Evolutionary conservation across 1,284 basidiomycete genomes (phyloP).

Genomic region (Rhodotorula sp.): DNA sequence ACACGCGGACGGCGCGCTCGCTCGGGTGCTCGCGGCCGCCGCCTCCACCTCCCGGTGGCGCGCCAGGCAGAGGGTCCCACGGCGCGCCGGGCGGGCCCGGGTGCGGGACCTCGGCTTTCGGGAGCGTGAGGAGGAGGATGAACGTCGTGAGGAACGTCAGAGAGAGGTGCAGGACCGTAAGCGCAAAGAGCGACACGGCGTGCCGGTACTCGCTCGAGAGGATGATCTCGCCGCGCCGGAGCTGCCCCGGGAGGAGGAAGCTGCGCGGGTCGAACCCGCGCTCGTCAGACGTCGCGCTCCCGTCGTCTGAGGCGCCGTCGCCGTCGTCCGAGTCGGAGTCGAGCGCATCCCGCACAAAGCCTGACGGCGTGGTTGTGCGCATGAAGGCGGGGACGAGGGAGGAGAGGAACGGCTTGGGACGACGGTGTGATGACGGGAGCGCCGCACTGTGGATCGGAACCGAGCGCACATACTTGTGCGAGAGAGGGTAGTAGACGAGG

Average conservation of each 20-base stretch:
- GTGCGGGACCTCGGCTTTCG: slow-evolving; percentile 18
- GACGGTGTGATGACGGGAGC: slow-evolving; percentile 30
- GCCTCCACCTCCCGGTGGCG: slow-evolving; percentile 1
- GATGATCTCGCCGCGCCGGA: slow-evolving; percentile 35
- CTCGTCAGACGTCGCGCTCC: not conserved
- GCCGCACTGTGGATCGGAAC: slow-evolving; percentile 24
- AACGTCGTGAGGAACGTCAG: slow-evolving; percentile 42
- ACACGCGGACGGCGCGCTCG: slow-evolving; percentile 46
- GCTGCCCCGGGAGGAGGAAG: slow-evolving; percentile 40
- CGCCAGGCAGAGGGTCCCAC: slow-evolving; percentile 12
- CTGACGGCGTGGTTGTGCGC: slow-evolving; percentile 25
- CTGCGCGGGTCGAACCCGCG: slow-evolving; percentile 36
- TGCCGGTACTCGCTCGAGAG: slow-evolving; percentile 44
- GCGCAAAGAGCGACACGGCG: slow-evolving; percentile 42
- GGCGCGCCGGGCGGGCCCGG: slow-evolving; percentile 23
- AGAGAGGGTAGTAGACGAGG: slow-evolving; percentile 85
- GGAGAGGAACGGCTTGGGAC: slow-evolving; percentile 13
- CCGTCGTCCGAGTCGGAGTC: not conserved
- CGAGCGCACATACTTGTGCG: slow-evolving; percentile 68
- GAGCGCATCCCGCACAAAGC: slow-evolving; percentile 11
- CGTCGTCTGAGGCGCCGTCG: slow-evolving; percentile 1
- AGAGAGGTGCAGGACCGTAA: slow-evolving; percentile 44
- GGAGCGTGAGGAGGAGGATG: slow-evolving; percentile 44
- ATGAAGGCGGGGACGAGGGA: slow-evolving; percentile 34
- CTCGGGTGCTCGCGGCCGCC: slow-evolving; percentile 43